Evolutionary conservation across 768 basidiomycete genomes (phyloP).

Genomic region (Tricholoma terreum): DNA sequence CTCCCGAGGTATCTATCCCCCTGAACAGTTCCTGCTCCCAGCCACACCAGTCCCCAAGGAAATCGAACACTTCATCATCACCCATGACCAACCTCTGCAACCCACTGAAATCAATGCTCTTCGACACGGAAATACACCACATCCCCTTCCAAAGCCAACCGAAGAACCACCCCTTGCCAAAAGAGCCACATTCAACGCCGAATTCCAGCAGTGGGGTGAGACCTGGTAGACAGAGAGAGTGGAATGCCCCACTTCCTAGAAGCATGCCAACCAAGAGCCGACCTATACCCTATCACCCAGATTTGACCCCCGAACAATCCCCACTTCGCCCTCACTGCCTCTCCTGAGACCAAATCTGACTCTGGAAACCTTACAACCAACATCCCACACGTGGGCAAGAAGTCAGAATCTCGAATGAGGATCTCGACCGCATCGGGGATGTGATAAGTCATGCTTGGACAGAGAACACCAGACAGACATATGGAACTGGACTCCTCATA

Average conservation of each 20-base stretch:
- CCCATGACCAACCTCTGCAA: neutral
- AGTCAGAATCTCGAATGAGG: too few relatives aligned
- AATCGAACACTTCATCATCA: neutral
- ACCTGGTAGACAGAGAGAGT: neutral
- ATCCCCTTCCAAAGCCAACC: neutral
- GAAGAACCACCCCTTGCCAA: neutral
- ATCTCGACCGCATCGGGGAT: constrained; percentile 11
- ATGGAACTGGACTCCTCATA: constrained; percentile 34
- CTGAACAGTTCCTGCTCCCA: neutral
- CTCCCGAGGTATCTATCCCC: neutral
- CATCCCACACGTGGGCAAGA: too few relatives aligned
- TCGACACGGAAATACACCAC: neutral
- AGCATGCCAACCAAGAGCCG: neutral
- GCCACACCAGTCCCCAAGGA: neutral
- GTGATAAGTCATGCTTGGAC: constrained; percentile 3
- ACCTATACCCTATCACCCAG: too few relatives aligned
- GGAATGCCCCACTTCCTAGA: neutral
- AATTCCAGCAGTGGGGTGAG: neutral
- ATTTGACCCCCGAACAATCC: too few relatives aligned
- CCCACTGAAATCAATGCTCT: neutral
- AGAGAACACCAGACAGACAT: constrained; percentile 13
- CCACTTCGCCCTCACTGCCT: too few relatives aligned
- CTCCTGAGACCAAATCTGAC: constrained; percentile 2
- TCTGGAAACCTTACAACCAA: constrained; percentile 28
- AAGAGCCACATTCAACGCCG: neutral